Evolutionary conservation across 129 eudicot species (phyloP), one percentile per base, ranked within the genome.

Genomic region (Logfia minima): DNA sequence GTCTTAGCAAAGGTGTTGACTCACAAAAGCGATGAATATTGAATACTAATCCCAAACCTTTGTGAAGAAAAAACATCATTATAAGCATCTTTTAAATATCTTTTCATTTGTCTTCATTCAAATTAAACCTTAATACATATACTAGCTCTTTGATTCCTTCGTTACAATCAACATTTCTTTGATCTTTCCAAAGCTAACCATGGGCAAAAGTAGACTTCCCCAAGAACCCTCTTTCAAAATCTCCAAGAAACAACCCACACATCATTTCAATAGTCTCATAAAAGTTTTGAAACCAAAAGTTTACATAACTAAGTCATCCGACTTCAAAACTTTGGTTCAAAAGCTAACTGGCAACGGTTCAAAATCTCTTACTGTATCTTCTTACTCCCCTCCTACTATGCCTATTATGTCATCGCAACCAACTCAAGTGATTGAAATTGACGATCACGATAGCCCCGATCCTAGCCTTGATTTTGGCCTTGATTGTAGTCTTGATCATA

Each of bases 271-370:
- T 61, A 76, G 29, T 16, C 77, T 72, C 75, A 77, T 79, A 16
- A 75, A 83, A 72, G 55, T 66, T 24, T 69, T 83, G 62, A 74
- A 75, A 32, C 86, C 86, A 17, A 86, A 86, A 39, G 89, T 86
- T 26, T 86, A 79, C 82, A 86, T 83, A 71, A 80, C 80, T 24
- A 19, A 76, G 66, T 82, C 86, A 51, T 79, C 82, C 41, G 70
- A 72, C 78, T 83, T 86, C 89, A 79, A 75, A 74, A 62, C 60
- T 4, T 75, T 83, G 5, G 89, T 86, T 66, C 89, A 86, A 83
- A 71, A 86, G 19, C 80, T 82, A 16, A 86, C 89, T 8, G 84
- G 89, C 13, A 82, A 85, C 70, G 87, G 82, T 53, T 72, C 66
- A 3, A 14, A 34, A 0, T 77, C 81, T 37, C 75, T 76, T 6